phyloP scores from a whole-genome alignment of 805 yeast genomes.

The Priceomyces melissophilus region DNA sequence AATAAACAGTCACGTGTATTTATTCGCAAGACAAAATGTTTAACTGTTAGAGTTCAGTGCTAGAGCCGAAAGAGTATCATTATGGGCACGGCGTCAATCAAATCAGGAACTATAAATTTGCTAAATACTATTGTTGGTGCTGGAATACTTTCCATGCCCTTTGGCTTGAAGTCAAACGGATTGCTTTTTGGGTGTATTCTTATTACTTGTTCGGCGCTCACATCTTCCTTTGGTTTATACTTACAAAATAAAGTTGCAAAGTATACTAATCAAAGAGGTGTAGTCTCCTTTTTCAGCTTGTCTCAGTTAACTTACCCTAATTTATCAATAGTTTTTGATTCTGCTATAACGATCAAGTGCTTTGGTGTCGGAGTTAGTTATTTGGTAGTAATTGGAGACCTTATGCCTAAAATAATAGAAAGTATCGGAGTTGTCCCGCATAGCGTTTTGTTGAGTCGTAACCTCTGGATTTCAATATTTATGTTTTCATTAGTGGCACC shows the following conservation, averaged over 20 bases:
- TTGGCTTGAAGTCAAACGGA: constrained; percentile 54
- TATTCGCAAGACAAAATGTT: neutral
- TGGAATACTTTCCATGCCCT: constrained; percentile 71
- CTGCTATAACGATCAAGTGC: constrained; percentile 72
- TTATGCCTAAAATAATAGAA: constrained; percentile 59
- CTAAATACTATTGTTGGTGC: constrained; percentile 61
- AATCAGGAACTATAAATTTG: constrained; percentile 50
- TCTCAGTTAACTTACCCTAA: constrained; percentile 64
- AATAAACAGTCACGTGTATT: neutral
- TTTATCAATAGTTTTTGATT: constrained; percentile 66
- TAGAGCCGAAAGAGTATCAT: neutral
- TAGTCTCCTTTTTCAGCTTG: constrained; percentile 43
- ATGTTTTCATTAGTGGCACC: constrained; percentile 59
- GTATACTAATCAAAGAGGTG: constrained; percentile 39
- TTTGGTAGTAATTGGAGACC: constrained; percentile 70
- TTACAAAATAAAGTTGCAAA: constrained; percentile 58
- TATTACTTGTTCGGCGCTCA: constrained; percentile 40
- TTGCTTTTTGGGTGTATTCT: constrained; percentile 39
- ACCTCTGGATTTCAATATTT: constrained; percentile 53
- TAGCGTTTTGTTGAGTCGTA: constrained; percentile 28
- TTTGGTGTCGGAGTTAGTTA: constrained; percentile 76
- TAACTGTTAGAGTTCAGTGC: neutral
- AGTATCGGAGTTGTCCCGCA: constrained; percentile 24
- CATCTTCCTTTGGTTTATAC: constrained; percentile 58
- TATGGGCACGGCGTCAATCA: constrained; percentile 35